Evolutionary conservation across 2,329 filamentous ascomycete genomes (phyloP).

Genomic region (Orbilia javanica): DNA sequence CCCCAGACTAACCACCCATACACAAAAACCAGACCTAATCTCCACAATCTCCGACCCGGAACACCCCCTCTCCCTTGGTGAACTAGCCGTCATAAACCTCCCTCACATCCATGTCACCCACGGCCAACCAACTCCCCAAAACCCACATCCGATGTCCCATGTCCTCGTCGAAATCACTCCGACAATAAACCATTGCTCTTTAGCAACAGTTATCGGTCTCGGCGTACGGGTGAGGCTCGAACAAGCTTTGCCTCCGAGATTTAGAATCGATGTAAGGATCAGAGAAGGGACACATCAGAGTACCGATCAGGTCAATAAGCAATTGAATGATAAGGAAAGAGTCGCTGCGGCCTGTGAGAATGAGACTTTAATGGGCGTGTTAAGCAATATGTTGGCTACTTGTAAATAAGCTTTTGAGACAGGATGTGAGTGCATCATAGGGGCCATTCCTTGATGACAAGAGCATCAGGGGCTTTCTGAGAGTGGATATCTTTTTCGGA

Average conservation of each 20-base stretch:
- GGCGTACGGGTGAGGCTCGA: slow-evolving; percentile 92
- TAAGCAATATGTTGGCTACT: slow-evolving; percentile 93
- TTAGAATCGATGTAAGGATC: slow-evolving; percentile 90
- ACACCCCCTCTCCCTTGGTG: slow-evolving; percentile 92
- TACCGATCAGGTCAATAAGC: slow-evolving; percentile 95
- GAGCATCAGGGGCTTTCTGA: too few species aligned
- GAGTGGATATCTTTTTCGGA: not conserved
- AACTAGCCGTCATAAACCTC: slow-evolving; percentile 94
- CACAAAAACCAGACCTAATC: slow-evolving; percentile 78
- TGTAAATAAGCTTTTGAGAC: slow-evolving; percentile 72
- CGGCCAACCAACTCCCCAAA: slow-evolving; percentile 71
- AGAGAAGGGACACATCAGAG: slow-evolving; percentile 97
- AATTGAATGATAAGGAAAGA: slow-evolving; percentile 94
- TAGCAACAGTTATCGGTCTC: slow-evolving; percentile 95
- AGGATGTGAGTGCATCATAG: too few species aligned
- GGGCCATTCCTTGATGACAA: too few species aligned
- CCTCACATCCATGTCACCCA: slow-evolving; percentile 83
- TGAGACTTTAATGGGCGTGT: slow-evolving; percentile 84
- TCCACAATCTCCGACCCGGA: slow-evolving; percentile 95
- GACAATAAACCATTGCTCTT: slow-evolving; percentile 95
- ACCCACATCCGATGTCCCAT: slow-evolving; percentile 69
- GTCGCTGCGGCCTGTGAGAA: slow-evolving; percentile 96
- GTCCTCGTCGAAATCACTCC: slow-evolving; percentile 92
- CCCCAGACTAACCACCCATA: not conserved
- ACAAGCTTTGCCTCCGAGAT: slow-evolving; percentile 89